Base-by-base conservation (phyloP, 306 rosid species). In the Prunus davidiana region DNA sequence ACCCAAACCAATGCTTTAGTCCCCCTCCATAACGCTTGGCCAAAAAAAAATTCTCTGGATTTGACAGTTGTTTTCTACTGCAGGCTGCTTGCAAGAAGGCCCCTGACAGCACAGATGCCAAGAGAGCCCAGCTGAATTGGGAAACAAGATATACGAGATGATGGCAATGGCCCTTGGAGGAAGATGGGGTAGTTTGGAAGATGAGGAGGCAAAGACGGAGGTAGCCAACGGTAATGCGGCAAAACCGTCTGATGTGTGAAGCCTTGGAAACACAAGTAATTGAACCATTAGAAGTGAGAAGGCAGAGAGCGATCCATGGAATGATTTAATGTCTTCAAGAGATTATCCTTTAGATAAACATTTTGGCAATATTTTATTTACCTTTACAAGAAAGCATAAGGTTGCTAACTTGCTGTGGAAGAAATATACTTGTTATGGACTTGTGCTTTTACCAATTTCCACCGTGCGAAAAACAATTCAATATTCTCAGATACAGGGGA, bases 41-140 rank as follows among this genome's bases (percentile, higher is more conserved):
- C 28, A 27, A 32, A 6, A 34, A 34, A 34, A 34, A 34, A 34
- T 0, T 5, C 41, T 34, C 41, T 34, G 8, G 41, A 34, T 34
- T 9, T 79, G 75, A 78, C 71, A 27, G 1, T n/a, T 66, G 27
- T 49, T 56, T 34, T 34, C 41, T 34, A 3, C 46, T 74, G 46
- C 84, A 92, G 99, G 98, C 98, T 76, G 99, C 99, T 47, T 89
- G 99, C 89, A 96, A 88, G 88, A 92, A 90, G 63, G 88, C 85
- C 6, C 93, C 98, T 0, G 97, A 96, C 52, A 92, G 96, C 77
- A 58, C 69, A 1, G 99, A 96, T 24, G 98, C 98, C 8, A 88
- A 82, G 76, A 91, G 88, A 86, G 98, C 86, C 99, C 99, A 7
- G 97, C 97, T 0, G 99, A 95, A 76, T 78, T 92, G 86, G 97